A percentile compares a stretch with the other conserved stretches of the same genome.
phyloP scores from a whole-genome alignment of 176 grass and related monocot genomes.

The Puya raimondii region DNA sequence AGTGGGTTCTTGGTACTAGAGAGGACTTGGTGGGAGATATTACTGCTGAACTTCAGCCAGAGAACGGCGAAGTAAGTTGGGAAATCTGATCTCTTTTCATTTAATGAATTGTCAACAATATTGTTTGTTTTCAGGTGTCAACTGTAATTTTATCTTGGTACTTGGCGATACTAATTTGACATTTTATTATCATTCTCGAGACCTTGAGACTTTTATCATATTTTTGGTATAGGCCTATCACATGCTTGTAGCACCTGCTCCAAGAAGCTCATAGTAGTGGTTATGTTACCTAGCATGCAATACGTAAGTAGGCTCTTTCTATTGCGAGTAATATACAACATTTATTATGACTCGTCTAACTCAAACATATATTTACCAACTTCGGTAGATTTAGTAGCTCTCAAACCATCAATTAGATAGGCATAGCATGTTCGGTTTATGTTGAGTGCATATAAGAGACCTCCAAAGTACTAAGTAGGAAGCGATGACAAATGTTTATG shows the following conservation, averaged over 20 bases:
- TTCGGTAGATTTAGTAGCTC: too few relatives aligned
- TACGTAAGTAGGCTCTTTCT: too few relatives aligned
- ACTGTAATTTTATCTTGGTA: neutral
- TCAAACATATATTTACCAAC: too few relatives aligned
- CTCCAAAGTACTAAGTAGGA: neutral
- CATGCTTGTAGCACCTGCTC: too few relatives aligned
- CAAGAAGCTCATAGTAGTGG: too few relatives aligned
- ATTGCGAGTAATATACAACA: too few relatives aligned
- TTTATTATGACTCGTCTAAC: too few relatives aligned
- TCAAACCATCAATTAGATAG: too few relatives aligned
- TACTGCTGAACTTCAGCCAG: conserved; percentile 65
- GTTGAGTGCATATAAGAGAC: neutral
- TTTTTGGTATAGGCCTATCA: too few relatives aligned
- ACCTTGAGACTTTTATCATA: too few relatives aligned
- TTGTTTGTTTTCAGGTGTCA: neutral
- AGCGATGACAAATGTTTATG: neutral
- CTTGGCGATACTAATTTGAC: neutral
- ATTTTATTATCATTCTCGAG: neutral
- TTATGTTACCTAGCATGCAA: too few relatives aligned
- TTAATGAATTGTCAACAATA: neutral
- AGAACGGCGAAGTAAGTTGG: conserved; percentile 70
- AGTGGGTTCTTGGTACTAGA: conserved; percentile 97
- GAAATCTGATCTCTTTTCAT: neutral
- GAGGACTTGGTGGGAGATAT: conserved; percentile 92
- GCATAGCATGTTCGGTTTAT: too few relatives aligned